Percentiles rank a stretch among this genome's conserved stretches.
Conservation (phyloP, 2,329 filamentous ascomycete genomes). For the Aspergillus pseudoviridinutans region DNA sequence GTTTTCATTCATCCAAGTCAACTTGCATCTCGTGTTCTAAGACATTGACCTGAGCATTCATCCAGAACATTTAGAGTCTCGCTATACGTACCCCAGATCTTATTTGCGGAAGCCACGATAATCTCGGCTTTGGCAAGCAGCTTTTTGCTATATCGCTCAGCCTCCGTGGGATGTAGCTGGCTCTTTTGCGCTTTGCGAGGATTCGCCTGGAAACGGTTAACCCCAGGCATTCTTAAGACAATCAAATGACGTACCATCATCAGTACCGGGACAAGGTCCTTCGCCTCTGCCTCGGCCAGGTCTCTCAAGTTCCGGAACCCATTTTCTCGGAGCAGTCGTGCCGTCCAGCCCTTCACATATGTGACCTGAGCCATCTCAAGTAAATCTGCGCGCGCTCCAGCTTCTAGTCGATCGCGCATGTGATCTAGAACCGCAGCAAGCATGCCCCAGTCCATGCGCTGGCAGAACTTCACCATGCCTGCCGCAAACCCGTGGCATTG, state of each 20-base stretch:
- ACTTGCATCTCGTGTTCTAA: slow-evolving; percentile 36
- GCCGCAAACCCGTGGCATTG: slow-evolving; percentile 75
- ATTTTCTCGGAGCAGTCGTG: slow-evolving; percentile 70
- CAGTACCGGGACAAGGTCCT: slow-evolving; percentile 66
- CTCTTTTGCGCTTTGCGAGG: slow-evolving; percentile 53
- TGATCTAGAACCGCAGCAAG: slow-evolving; percentile 70
- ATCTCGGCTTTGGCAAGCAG: slow-evolving; percentile 62
- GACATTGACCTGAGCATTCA: neutral
- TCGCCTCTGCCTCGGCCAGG: slow-evolving; percentile 65
- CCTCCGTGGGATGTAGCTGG: slow-evolving; percentile 54
- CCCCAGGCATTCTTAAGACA: neutral
- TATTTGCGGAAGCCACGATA: slow-evolving; percentile 65
- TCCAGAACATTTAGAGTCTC: neutral
- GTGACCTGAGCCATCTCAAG: slow-evolving; percentile 67
- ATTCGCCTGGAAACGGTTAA: slow-evolving; percentile 51
- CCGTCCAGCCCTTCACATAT: slow-evolving; percentile 73
- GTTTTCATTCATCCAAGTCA: slow-evolving; percentile 31
- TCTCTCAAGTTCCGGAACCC: slow-evolving; percentile 66
- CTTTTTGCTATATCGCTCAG: slow-evolving; percentile 60
- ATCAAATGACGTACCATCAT: slow-evolving; percentile 53
- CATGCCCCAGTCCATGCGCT: slow-evolving; percentile 72
- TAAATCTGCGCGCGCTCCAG: slow-evolving; percentile 67
- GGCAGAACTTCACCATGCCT: slow-evolving; percentile 75
- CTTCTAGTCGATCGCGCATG: slow-evolving; percentile 68
- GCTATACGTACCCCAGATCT: slow-evolving; percentile 54